Evolutionary conservation across 1,284 basidiomycete species (phyloP), one percentile per base, ranked within the genome.

Genomic region (Ustilago shanxiensis): DNA sequence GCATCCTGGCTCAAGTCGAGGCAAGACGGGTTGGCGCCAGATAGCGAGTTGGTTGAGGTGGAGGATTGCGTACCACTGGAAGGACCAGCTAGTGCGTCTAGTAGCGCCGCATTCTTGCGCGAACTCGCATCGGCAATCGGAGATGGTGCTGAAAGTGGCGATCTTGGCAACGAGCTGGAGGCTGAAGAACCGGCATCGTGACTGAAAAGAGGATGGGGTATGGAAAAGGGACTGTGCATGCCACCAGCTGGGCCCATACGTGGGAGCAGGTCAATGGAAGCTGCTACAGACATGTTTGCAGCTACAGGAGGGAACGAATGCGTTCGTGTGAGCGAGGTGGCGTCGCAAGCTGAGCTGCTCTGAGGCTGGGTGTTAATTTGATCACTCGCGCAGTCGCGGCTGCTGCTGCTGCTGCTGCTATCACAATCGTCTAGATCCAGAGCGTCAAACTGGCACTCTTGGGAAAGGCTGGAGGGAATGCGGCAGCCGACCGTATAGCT

Each of bases 221-320:
- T 76, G 49, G 72, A 71, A 29, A 76, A 76, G 20, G 72, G 65
- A 60, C 60, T 70, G 60, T 66, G 67, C 37, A 64, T 64, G 63
- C 60, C 60, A 24, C 28, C 60, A 26, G 37, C 26, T 2, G 64
- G 31, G 18, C 56, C 56, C 37, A 71, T 53, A 37, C 50, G 61
- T n/a, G 72, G 60, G 50, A 75, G 72, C 47, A 70, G 13, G 35
- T 70, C 57, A 24, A 75, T 58, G 33, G 65, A 31, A 24, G 53
- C 61, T 61, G 71, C 51, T 44, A 57, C 62, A 39, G 62, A 39
- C 71, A 73, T 68, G 39, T 11, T 61, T 28, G 53, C 31, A 31
- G 37, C 9, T 60, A 53, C 41, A 33, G 50, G 57, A 10, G 47
- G 20, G 24, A 51, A 54, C 10, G 53, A 52, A 29, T 51, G n/a